Evolutionary conservation across 495 filamentous ascomycete species (phyloP).

Genomic region (Aspergillus mulundensis): DNA sequence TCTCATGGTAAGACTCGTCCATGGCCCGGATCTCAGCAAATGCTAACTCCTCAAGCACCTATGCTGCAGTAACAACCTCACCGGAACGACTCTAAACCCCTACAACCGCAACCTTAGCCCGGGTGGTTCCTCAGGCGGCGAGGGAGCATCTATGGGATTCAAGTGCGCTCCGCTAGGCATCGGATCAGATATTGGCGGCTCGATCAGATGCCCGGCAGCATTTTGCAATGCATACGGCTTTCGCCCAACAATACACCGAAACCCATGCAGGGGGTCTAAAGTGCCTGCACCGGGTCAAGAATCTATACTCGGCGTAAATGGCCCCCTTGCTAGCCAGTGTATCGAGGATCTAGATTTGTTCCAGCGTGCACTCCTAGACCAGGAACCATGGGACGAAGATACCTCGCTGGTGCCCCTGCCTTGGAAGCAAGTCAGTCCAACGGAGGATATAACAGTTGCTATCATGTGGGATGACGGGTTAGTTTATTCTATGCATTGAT

Average conservation of each 20-base stretch:
- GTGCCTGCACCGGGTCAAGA: slow-evolving; percentile 54
- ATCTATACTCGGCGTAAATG: slow-evolving; percentile 55
- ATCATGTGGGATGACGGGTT: slow-evolving; percentile 67
- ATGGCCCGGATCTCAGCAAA: background rate
- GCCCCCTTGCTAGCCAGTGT: slow-evolving; percentile 55
- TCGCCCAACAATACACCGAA: slow-evolving; percentile 51
- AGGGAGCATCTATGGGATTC: slow-evolving; percentile 61
- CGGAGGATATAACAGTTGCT: slow-evolving; percentile 55
- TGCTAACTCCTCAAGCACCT: slow-evolving; percentile 28
- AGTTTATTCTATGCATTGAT: slow-evolving; percentile 17
- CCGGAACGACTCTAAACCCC: slow-evolving; percentile 62
- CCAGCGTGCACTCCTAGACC: slow-evolving; percentile 53
- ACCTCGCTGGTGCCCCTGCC: slow-evolving; percentile 55
- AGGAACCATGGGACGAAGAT: slow-evolving; percentile 59
- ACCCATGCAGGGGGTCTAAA: slow-evolving; percentile 42
- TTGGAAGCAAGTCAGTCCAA: slow-evolving; percentile 47
- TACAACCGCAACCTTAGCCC: slow-evolving; percentile 50
- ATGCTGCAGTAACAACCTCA: slow-evolving; percentile 57
- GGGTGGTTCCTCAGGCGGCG: slow-evolving; percentile 65
- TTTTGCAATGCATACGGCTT: slow-evolving; percentile 57
- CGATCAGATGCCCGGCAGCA: slow-evolving; percentile 55
- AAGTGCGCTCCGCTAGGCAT: slow-evolving; percentile 61
- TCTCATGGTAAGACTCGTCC: slow-evolving; percentile 31
- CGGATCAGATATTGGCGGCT: slow-evolving; percentile 64
- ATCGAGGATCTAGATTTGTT: slow-evolving; percentile 64